phyloP scores from a whole-genome alignment of 495 filamentous ascomycete genomes.

The Bathelium albidoporum region DNA sequence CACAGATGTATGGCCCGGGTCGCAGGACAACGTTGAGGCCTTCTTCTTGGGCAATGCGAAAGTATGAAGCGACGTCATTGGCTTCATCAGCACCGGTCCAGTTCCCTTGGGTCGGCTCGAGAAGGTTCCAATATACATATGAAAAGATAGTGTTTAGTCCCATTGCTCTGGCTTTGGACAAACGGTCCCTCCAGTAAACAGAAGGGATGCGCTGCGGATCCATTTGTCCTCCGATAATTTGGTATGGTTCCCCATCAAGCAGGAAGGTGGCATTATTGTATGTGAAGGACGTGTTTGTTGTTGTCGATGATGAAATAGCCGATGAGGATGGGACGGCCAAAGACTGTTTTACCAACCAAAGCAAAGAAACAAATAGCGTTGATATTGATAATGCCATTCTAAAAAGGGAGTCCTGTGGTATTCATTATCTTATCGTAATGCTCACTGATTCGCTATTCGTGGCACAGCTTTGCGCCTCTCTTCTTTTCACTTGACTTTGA shows the following conservation, averaged over 20 bases:
- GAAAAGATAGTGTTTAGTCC: slow-evolving; percentile 40
- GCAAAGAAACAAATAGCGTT: background rate
- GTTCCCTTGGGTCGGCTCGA: slow-evolving; percentile 30
- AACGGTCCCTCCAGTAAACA: slow-evolving; percentile 29
- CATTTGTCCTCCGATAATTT: slow-evolving; percentile 42
- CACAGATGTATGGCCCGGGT: slow-evolving; percentile 40
- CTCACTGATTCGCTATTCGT: too few relatives aligned
- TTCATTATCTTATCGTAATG: background rate
- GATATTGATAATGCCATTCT: background rate
- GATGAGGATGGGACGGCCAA: background rate
- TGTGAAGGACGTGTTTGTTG: slow-evolving; percentile 1
- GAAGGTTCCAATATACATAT: slow-evolving; percentile 40
- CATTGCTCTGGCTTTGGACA: slow-evolving; percentile 36
- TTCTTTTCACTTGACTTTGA: background rate
- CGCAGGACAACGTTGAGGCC: slow-evolving; percentile 35
- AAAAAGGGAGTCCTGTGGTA: background rate
- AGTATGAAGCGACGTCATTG: slow-evolving; percentile 36
- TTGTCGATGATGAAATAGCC: slow-evolving; percentile 13
- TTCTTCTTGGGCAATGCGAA: slow-evolving; percentile 34
- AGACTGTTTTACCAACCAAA: background rate
- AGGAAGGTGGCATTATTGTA: slow-evolving; percentile 31
- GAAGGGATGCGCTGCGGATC: slow-evolving; percentile 39
- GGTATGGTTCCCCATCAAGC: slow-evolving; percentile 33
- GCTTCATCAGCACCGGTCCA: slow-evolving; percentile 26
- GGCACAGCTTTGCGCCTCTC: too few relatives aligned